Conservation (phyloP, 352 stramenopile species). For the Phytophthora hibernalis region DNA sequence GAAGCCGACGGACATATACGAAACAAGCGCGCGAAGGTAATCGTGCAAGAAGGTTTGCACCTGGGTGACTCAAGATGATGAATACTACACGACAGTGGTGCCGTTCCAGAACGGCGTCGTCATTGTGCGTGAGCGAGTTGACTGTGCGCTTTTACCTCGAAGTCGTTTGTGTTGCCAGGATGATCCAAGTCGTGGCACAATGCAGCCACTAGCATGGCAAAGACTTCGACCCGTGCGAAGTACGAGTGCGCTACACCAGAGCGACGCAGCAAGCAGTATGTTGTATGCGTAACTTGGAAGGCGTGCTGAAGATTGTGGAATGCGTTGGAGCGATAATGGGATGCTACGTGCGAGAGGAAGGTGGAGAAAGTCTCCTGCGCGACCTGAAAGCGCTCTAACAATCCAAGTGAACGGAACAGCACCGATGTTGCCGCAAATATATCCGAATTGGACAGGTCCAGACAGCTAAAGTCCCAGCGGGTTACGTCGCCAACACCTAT, state of each 20-base stretch:
- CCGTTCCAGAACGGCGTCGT: conserved; percentile 85
- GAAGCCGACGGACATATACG: conserved; percentile 52
- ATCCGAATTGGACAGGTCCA: conserved; percentile 63
- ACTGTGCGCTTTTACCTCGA: conserved; percentile 76
- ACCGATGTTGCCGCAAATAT: conserved; percentile 55
- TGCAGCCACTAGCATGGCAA: conserved; percentile 58
- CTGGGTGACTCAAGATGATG: conserved; percentile 66
- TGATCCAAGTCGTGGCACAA: conserved; percentile 85
- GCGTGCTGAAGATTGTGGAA: conserved; percentile 85
- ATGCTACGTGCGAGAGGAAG: conserved; percentile 65
- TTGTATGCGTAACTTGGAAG: conserved; percentile 71
- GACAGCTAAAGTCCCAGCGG: conserved; percentile 58
- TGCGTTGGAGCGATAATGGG: conserved; percentile 68
- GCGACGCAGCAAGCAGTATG: conserved; percentile 55
- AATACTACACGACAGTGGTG: conserved; percentile 80
- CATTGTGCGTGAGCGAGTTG: conserved; percentile 83
- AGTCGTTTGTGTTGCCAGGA: conserved; percentile 85
- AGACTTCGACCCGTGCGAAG: conserved; percentile 59
- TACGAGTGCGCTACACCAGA: conserved; percentile 46
- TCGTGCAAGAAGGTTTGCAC: conserved; percentile 69
- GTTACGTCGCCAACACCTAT: conserved; percentile 57
- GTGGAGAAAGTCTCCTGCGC: conserved; percentile 55
- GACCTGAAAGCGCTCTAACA: conserved; percentile 65
- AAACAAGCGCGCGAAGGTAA: conserved; percentile 55
- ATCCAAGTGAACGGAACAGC: conserved; percentile 62